Evolutionary conservation across 2,329 filamentous ascomycete genomes (phyloP), one percentile per base, ranked within the genome.

Genomic region (Alternaria brassicicola): DNA sequence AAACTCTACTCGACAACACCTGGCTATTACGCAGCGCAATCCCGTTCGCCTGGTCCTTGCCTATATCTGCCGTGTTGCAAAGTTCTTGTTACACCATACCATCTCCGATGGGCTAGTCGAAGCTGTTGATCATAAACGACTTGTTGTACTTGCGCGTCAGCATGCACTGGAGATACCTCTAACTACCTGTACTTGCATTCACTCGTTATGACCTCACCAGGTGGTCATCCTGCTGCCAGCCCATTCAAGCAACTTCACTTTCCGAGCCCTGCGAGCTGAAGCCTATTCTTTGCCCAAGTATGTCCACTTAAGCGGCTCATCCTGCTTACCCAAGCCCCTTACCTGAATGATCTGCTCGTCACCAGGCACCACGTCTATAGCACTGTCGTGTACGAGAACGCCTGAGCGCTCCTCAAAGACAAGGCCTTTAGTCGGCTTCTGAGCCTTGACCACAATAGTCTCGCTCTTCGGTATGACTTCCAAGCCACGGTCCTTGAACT

Each of bases 391-490:
- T 19, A 86, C 72, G 12, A 80, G 76, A 39, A 86, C 80, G 10
- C 83, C 84, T 52, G 84, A 80, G 51, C 83, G 73, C 66, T 86
- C 85, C 69, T 86, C 85, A 62, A 86, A 86, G 4, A 86, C 85
- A n/a, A 87, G 72, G 12, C 85, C 84, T 63, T 87, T 87, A 2
- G 85, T 84, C 2, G 85, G 84, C 71, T 81, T 83, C 45, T 76
- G 67, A 6, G 82, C 79, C 62, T 69, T 81, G 63, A 86, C 77
- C 28, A 75, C 65, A 33, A 85, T 79, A 41, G 74, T 78, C 38
- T 76, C 71, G n/a, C 78, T 77, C 23, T 75, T 69, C 10, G 66
- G 64, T n/a, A 64, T 47, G 9, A 84, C 78, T 52, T 82, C 71
- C 1, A 86, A 76, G 17, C 81, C 82, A 33, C 84, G 80, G 30